Conservation (phyloP, 129 eudicot genomes). For the Helichrysum umbraculigerum region DNA sequence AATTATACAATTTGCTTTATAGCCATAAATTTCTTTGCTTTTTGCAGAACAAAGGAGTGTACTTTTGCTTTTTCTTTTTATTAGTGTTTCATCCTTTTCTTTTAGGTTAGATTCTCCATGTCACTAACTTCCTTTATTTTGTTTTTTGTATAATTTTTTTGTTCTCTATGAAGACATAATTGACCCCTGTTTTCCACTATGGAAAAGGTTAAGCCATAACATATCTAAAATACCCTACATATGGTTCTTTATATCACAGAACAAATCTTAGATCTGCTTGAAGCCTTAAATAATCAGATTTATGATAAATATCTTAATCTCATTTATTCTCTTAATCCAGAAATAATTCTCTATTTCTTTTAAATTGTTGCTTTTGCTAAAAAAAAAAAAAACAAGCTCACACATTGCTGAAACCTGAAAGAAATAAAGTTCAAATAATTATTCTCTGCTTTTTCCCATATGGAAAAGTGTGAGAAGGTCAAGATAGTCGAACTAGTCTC, state of each 20-base stretch:
- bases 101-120: slow-evolving; percentile 61
- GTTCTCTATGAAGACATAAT: slow-evolving; percentile 29
- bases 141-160: slow-evolving; percentile 32
- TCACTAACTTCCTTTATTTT: slow-evolving; percentile 37
- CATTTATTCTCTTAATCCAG: background rate
- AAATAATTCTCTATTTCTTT: slow-evolving; percentile 3
- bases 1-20: slow-evolving; percentile 23
- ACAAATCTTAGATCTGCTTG: slow-evolving; percentile 1
- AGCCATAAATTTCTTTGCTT: slow-evolving; percentile 41
- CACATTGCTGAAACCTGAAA: slow-evolving; percentile 21
- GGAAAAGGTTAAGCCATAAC: slow-evolving; percentile 16
- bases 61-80: slow-evolving; percentile 65
- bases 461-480: slow-evolving; percentile 19
- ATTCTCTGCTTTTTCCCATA: slow-evolving; percentile 34
- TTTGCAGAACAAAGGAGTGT: slow-evolving; percentile 38
- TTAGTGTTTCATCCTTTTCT: slow-evolving; percentile 41
- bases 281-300: slow-evolving; percentile 4
- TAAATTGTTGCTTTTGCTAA: background rate
- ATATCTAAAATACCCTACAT: slow-evolving; percentile 18
- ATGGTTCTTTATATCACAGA: slow-evolving; percentile 21
- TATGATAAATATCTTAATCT: slow-evolving; percentile 4
- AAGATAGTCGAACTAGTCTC: slow-evolving; percentile 15
- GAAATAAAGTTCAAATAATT: slow-evolving; percentile 31
- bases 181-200: slow-evolving; percentile 32
- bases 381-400: slow-evolving; percentile 13